Evolutionary conservation across 2,329 filamentous ascomycete genomes (phyloP).

Genomic region (Xylariomycetidae sp.): DNA sequence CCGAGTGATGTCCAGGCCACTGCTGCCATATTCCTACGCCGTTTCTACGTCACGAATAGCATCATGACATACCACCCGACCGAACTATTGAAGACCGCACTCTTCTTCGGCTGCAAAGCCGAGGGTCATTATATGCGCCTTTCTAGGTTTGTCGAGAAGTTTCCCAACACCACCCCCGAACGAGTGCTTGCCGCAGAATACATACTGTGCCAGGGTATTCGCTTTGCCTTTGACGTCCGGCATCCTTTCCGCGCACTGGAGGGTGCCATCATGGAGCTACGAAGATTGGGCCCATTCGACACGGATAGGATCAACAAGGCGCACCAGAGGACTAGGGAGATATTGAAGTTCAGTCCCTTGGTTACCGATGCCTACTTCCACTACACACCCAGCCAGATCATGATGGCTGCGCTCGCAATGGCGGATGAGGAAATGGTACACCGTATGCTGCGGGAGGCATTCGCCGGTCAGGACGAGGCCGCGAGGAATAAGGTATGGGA

Average conservation of each 20-base stretch:
- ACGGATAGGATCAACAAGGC: constrained; percentile 52
- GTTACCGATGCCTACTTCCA: constrained; percentile 97
- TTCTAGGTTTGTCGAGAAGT: constrained; percentile 61
- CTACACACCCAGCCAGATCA: constrained; percentile 91
- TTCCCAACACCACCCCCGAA: constrained; percentile 68
- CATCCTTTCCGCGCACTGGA: constrained; percentile 88
- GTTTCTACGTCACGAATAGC: constrained; percentile 94
- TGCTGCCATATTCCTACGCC: constrained; percentile 81
- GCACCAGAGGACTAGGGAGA: constrained; percentile 66
- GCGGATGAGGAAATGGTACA: constrained; percentile 64
- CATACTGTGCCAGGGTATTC: constrained; percentile 82
- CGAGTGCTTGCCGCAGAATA: constrained; percentile 90
- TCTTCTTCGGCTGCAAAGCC: constrained; percentile 92
- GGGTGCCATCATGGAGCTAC: constrained; percentile 78
- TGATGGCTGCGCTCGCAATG: constrained; percentile 74
- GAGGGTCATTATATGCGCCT: constrained; percentile 74
- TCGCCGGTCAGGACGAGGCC: constrained; percentile 23
- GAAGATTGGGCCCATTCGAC: constrained; percentile 60
- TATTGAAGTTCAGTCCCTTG: constrained; percentile 74
- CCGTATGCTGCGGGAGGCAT: constrained; percentile 38
- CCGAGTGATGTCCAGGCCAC: constrained; percentile 60
- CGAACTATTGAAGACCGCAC: constrained; percentile 79
- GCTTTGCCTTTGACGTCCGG: constrained; percentile 89
- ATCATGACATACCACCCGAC: constrained; percentile 94
- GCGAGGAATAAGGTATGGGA: constrained; percentile 43